These are phyloP conservation scores for Colletotrichum cordylinicola DNA, from an alignment of 2,329 filamentous ascomycete genomes.

Conservation along the genomic window DNA sequence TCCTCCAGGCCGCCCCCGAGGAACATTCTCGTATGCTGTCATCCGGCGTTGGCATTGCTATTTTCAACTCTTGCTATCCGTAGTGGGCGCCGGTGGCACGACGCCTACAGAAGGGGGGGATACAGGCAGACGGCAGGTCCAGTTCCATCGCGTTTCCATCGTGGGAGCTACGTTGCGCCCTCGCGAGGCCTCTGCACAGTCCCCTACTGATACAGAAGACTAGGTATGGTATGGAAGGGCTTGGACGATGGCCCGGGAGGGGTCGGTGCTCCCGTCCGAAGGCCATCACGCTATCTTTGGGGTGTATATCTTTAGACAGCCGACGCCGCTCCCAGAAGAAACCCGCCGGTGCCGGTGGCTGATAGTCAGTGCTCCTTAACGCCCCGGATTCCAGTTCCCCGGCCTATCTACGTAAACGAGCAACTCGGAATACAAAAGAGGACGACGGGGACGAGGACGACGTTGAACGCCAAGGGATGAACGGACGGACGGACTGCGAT, in stretches of 20 bases:
- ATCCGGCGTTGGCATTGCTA: conserved; percentile 1
- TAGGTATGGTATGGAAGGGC: neutral
- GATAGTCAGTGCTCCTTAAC: neutral
- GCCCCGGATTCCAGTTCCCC: neutral
- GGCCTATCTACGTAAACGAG: neutral
- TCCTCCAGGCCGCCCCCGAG: neutral
- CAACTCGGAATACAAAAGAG: neutral
- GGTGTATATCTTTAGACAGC: neutral
- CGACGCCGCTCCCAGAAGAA: neutral
- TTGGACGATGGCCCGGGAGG: neutral
- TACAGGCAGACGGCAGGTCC: neutral
- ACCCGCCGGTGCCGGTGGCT: neutral
- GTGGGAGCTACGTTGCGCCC: neutral
- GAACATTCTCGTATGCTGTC: conserved; percentile 7
- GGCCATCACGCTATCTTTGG: neutral
- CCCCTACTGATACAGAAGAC: neutral
- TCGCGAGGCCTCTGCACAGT: neutral
- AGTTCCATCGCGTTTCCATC: neutral
- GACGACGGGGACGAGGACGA: neutral
- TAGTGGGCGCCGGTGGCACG: neutral
- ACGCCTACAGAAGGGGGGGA: neutral
- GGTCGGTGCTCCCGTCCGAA: neutral
- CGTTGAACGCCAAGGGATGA: neutral
- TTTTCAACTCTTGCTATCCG: neutral
- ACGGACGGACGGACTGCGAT: neutral